Percentiles rank a stretch among this genome's conserved stretches.
Evolutionary conservation across 176 grass and related monocot species (phyloP).

Genomic region (Musa beccarii): DNA sequence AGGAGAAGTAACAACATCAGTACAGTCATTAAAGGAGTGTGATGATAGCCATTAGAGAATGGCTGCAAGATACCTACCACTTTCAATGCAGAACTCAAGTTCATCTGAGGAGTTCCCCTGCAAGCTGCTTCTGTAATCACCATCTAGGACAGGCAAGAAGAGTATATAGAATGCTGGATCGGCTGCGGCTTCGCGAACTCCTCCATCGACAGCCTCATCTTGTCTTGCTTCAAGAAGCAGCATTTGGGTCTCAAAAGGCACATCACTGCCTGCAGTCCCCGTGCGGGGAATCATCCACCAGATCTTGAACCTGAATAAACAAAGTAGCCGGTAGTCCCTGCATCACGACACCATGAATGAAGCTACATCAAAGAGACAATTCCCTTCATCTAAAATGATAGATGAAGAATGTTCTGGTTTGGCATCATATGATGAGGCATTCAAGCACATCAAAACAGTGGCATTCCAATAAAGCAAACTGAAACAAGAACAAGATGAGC

Average conservation of each 20-base stretch:
- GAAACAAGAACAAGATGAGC: neutral
- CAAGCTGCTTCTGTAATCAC: constrained; percentile 23
- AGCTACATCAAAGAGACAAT: neutral
- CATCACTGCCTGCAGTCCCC: constrained; percentile 24
- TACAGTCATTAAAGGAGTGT: too few species aligned
- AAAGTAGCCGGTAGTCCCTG: constrained; percentile 23
- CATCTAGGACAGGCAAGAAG: constrained; percentile 21
- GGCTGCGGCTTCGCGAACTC: neutral
- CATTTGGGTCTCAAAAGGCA: constrained; percentile 27
- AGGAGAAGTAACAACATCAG: neutral
- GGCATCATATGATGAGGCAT: neutral
- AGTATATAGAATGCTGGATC: constrained; percentile 4
- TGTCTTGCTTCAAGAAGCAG: constrained; percentile 16
- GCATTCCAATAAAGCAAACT: neutral
- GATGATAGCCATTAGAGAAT: neutral
- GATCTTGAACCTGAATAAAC: constrained; percentile 24
- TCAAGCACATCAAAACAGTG: neutral
- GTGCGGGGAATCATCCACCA: constrained; percentile 27
- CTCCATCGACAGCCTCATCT: neutral
- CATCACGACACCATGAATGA: neutral
- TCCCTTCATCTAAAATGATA: neutral
- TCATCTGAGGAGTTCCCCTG: constrained; percentile 26
- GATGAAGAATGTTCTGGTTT: too few species aligned
- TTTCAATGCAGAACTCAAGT: constrained; percentile 28
- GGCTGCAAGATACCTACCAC: constrained; percentile 12